These are phyloP conservation scores for Didymella segeticola DNA, from an alignment of 2,329 filamentous ascomycete genomes.

Conservation along the genomic window DNA sequence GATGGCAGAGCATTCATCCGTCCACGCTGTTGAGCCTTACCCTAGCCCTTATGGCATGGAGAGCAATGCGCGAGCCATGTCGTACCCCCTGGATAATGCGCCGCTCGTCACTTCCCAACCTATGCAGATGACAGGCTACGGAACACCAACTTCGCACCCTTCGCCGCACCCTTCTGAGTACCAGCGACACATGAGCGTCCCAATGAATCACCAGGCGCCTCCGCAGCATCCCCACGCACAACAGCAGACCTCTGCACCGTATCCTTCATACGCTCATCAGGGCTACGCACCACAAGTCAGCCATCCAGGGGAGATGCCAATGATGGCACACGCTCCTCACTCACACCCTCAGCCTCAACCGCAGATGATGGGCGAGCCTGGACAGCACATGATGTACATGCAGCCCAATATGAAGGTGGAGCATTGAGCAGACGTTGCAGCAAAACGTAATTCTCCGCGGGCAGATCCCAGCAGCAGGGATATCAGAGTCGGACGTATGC, in stretches of 20 bases:
- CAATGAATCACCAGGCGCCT: slow-evolving; percentile 42
- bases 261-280: slow-evolving; percentile 41
- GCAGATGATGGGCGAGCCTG: slow-evolving; percentile 49
- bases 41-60: slow-evolving; percentile 49
- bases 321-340: slow-evolving; percentile 47
- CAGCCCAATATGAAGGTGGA: slow-evolving; percentile 51
- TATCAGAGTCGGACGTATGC: slow-evolving; percentile 7
- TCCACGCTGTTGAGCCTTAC: slow-evolving; percentile 43
- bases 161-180: slow-evolving; percentile 47
- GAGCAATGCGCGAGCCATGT: slow-evolving; percentile 47
- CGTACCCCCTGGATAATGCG: slow-evolving; percentile 48
- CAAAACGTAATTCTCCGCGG: slow-evolving; percentile 14
- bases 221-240: slow-evolving; percentile 34
- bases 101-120: slow-evolving; percentile 46
- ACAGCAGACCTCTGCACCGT: slow-evolving; percentile 37
- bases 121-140: slow-evolving; percentile 48
- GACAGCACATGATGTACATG: slow-evolving; percentile 51
- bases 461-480: slow-evolving; percentile 14
- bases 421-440: slow-evolving; percentile 31
- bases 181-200: slow-evolving; percentile 47
- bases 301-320: slow-evolving; percentile 46
- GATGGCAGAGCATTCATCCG: slow-evolving; percentile 40
- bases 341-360: slow-evolving; percentile 39
- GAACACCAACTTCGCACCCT: slow-evolving; percentile 46
- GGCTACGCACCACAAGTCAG: slow-evolving; percentile 44